Conservation (phyloP, 1,139 yeast genomes). For the Sugiyamaella grinbergsii region DNA sequence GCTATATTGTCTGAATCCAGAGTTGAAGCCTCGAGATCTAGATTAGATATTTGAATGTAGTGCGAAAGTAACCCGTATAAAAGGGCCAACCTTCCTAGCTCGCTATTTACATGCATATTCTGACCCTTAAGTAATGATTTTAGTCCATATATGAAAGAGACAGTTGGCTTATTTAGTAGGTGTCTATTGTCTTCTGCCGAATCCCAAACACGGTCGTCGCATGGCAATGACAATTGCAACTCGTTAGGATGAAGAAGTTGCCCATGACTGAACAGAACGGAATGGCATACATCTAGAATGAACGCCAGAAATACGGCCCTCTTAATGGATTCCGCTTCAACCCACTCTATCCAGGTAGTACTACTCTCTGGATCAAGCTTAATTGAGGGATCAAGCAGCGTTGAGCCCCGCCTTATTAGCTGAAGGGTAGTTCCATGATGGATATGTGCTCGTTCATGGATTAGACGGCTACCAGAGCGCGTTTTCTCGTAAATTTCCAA, state of each 20-base stretch:
- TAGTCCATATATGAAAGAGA: slow-evolving; percentile 13
- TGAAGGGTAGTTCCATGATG: slow-evolving; percentile 81
- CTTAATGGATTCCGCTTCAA: slow-evolving; percentile 75
- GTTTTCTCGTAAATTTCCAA: slow-evolving; percentile 71
- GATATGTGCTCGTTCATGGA: slow-evolving; percentile 71
- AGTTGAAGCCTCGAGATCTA: slow-evolving; percentile 25
- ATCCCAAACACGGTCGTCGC: slow-evolving; percentile 81
- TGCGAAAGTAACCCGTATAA: slow-evolving; percentile 27
- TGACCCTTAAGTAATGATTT: slow-evolving; percentile 12
- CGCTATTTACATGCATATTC: slow-evolving; percentile 22
- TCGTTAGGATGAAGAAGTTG: slow-evolving; percentile 68
- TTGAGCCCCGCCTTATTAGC: slow-evolving; percentile 68
- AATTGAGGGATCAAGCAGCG: slow-evolving; percentile 41
- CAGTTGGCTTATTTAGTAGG: slow-evolving; percentile 7
- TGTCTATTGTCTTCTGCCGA: slow-evolving; percentile 30
- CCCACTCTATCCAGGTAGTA: slow-evolving; percentile 59
- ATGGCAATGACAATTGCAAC: slow-evolving; percentile 72
- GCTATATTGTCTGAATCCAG: slow-evolving; percentile 20
- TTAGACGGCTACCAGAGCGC: slow-evolving; percentile 46
- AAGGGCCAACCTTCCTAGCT: slow-evolving; percentile 26
- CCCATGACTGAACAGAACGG: slow-evolving; percentile 75
- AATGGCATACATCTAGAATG: slow-evolving; percentile 75
- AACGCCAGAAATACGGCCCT: slow-evolving; percentile 79
- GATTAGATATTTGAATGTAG: slow-evolving; percentile 24
- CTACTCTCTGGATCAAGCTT: slow-evolving; percentile 29